A percentile compares a stretch with the other conserved stretches of the same genome.
Conservation (phyloP, 371 early-diverging fungal genomes). For the Haplosporangium sp. region DNA sequence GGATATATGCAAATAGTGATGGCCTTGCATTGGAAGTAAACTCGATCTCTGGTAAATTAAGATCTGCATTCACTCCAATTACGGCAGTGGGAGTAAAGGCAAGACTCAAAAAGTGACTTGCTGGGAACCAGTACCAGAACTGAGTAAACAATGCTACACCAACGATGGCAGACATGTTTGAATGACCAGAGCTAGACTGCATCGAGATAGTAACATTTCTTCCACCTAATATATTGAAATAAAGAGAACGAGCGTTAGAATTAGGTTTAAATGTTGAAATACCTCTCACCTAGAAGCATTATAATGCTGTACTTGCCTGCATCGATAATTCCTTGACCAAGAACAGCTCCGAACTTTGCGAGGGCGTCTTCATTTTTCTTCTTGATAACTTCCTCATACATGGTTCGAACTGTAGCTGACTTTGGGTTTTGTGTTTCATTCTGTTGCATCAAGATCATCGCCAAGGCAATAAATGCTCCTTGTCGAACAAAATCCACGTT, state of each 20-base stretch:
- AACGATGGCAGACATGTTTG: conserved; percentile 94
- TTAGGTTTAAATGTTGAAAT: not conserved
- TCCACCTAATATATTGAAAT: conserved; percentile 70
- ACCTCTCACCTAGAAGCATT: too few species aligned
- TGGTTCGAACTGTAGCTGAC: conserved; percentile 81
- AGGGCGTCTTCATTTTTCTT: conserved; percentile 95
- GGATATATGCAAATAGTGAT: conserved; percentile 94
- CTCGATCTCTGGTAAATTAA: conserved; percentile 90
- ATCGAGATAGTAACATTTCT: conserved; percentile 97
- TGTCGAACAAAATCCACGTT: conserved; percentile 98
- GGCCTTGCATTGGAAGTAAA: conserved; percentile 88
- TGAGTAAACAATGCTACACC: conserved; percentile 98
- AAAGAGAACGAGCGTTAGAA: not conserved
- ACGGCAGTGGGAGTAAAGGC: conserved; percentile 96
- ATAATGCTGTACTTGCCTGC: conserved; percentile 69
- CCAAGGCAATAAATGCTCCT: conserved; percentile 97
- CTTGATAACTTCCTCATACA: conserved; percentile 89
- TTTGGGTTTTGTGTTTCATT: conserved; percentile 87
- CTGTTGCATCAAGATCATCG: conserved; percentile 98
- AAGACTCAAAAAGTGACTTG: conserved; percentile 94
- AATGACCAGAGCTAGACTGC: conserved; percentile 88
- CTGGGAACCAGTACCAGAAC: conserved; percentile 99
- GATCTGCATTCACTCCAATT: conserved; percentile 92
- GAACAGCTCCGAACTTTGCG: conserved; percentile 97
- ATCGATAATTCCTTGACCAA: conserved; percentile 98